phyloP scores from a whole-genome alignment of 176 grass and related monocot genomes.

The Puya raimondii region DNA sequence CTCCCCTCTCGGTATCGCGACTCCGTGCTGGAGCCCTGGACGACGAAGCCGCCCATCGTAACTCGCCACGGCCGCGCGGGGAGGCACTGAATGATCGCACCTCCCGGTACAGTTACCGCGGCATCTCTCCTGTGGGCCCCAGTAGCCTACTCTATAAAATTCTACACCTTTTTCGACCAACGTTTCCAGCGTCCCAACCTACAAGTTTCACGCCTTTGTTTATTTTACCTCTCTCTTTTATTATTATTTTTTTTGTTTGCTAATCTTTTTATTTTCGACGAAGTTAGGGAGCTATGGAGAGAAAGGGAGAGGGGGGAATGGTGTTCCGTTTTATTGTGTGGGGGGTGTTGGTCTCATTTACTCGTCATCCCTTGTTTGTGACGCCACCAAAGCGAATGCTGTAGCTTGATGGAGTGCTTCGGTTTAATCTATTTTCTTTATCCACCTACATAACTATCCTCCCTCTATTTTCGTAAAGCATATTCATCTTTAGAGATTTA shows the following conservation, averaged over 20 bases:
- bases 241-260: background rate
- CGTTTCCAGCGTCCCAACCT: background rate
- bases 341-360: too few species aligned
- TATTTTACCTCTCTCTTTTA: background rate
- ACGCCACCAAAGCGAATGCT: too few species aligned
- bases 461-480: too few species aligned
- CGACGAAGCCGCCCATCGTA: background rate
- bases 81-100: background rate
- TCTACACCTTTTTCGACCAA: background rate
- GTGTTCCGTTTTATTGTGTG: background rate
- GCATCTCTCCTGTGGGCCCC: background rate
- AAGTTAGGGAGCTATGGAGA: background rate
- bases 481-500: too few species aligned
- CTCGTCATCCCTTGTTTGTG: too few species aligned
- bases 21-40: conserved; percentile 22
- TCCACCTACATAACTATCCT: too few species aligned
- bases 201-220: background rate
- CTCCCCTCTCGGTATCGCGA: conserved; percentile 22
- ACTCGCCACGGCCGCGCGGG: background rate
- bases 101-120: background rate
- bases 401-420: too few species aligned
- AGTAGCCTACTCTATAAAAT: background rate
- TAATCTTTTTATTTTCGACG: background rate
- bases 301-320: background rate
- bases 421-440: too few species aligned